Base-by-base conservation (phyloP, 768 basidiomycete species). In the Cyclocybe aegerita region DNA sequence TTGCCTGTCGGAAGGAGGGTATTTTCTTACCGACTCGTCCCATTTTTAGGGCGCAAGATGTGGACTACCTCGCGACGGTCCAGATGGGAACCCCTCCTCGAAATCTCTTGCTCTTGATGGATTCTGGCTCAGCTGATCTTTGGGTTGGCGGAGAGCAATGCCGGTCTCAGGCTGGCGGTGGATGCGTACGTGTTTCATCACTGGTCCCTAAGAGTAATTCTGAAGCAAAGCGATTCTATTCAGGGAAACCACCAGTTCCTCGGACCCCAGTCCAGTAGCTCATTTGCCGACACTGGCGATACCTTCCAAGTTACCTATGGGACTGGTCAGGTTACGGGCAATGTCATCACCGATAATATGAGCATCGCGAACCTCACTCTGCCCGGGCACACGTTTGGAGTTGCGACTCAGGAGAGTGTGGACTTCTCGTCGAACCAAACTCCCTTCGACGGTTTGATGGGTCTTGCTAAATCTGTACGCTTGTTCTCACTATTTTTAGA, bases 371-470 rank as follows among this genome's bases (percentile, higher is more conserved):
- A 85, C 14, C 71, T 92, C 36, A 54, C 66, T 0, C 71, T 92
- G 35, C 62, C 62, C 4, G 70, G 58, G 3, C 88, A 90, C 64
- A 78, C 74, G 0, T 90, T 93, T 53, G 91, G 91, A 47, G 82
- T 83, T 15, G 79, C 87, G 6, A 67, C 65, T 1, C 35, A 57
- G 9, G 90, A 92, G 65, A 82, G 77, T 43, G 59, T 65, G 0
- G 82, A 90, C 32, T 91, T 93, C 68, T 72, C 82, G 10, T 59
- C 61, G 34, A 53, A 74, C 56, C 46, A 53, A 1, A 72, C 74
- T 36, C 71, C 78, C 1, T 89, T 88, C 54, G 86, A 90, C 61
- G 88, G 90, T 11, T 65, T 92, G 34, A 86, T 90, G 83, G 89
- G 90, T 33, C 75, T 89, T 42, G 90, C 86, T 5, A 74, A 85